A percentile compares a stretch with the other conserved stretches of the same genome.
Evolutionary conservation across 23 red algal species (phyloP).

Genomic region (Chondrus crispus): DNA sequence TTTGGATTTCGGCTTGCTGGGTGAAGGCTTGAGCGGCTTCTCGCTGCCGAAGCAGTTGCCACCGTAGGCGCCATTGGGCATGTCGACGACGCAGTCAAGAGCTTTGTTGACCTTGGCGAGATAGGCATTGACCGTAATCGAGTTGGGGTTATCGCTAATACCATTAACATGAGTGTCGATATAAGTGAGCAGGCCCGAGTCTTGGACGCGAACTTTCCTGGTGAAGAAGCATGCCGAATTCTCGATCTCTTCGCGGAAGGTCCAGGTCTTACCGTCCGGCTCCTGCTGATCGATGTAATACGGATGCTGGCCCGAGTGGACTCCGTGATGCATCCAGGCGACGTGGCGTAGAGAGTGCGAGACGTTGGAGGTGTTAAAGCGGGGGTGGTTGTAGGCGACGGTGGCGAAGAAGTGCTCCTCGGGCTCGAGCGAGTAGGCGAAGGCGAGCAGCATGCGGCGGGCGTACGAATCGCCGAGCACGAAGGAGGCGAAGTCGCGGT

Average conservation of each 20-base stretch:
- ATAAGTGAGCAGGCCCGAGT: constrained; percentile 57
- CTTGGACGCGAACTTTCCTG: constrained; percentile 63
- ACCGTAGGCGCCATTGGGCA: too few species aligned
- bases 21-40: too few species aligned
- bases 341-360: constrained; percentile 73
- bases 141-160: background rate
- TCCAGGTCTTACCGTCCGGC: constrained; percentile 21
- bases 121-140: constrained; percentile 1
- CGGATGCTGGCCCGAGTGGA: constrained; percentile 78
- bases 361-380: constrained; percentile 55
- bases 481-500: constrained; percentile 38
- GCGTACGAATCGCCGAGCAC: constrained; percentile 31
- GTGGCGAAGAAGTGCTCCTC: constrained; percentile 83
- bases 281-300: constrained; percentile 60
- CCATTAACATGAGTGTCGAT: constrained; percentile 60
- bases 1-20: too few species aligned
- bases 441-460: constrained; percentile 63
- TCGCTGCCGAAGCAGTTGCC: too few species aligned
- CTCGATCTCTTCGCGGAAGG: background rate
- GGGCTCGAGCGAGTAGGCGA: constrained; percentile 57
- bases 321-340: constrained; percentile 63
- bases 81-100: too few species aligned
- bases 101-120: background rate
- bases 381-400: constrained; percentile 56
- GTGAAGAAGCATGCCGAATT: constrained; percentile 53